These are phyloP conservation scores for Pyrrhoderma lamaoense DNA, from an alignment of 1,284 basidiomycete species.

Conservation along the genomic window DNA sequence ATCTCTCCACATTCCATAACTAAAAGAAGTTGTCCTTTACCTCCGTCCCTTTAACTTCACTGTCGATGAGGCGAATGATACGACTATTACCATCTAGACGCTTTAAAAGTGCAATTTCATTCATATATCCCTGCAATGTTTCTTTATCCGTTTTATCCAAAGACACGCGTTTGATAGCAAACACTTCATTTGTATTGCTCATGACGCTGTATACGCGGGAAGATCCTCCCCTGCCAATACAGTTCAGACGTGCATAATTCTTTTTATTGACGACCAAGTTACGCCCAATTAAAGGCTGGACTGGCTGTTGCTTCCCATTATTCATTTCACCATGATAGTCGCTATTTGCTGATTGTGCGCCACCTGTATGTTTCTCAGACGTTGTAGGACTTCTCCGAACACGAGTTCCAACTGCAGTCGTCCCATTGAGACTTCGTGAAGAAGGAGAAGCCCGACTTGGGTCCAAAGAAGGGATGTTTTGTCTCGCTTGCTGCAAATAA, in stretches of 20 bases:
- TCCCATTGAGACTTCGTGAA: slow-evolving; percentile 11
- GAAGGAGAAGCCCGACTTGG: slow-evolving; percentile 19
- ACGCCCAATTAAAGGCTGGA: slow-evolving; percentile 1
- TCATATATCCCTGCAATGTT: slow-evolving; percentile 87
- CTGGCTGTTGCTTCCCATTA: slow-evolving; percentile 18
- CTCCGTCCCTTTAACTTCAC: slow-evolving; percentile 61
- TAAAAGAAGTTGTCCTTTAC: slow-evolving; percentile 65
- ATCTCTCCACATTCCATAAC: slow-evolving; percentile 96
- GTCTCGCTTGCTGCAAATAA: slow-evolving; percentile 20
- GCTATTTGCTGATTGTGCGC: slow-evolving; percentile 26
- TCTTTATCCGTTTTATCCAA: slow-evolving; percentile 82
- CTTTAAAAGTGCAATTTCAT: slow-evolving; percentile 85
- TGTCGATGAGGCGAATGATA: slow-evolving; percentile 85
- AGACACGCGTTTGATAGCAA: slow-evolving; percentile 83
- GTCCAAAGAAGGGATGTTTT: not conserved
- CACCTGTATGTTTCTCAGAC: slow-evolving; percentile 45
- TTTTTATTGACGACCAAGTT: slow-evolving; percentile 52
- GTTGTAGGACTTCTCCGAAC: slow-evolving; percentile 59
- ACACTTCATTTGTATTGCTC: slow-evolving; percentile 68
- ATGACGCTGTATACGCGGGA: slow-evolving; percentile 91
- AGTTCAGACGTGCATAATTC: slow-evolving; percentile 73
- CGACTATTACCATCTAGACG: slow-evolving; percentile 82
- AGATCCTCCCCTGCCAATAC: slow-evolving; percentile 87
- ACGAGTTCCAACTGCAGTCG: slow-evolving; percentile 11
- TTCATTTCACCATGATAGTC: slow-evolving; percentile 16